A percentile compares a stretch with the other conserved stretches of the same genome.
These are phyloP conservation scores for Curvularia eragrostidis DNA, from an alignment of 2,329 filamentous ascomycete genomes.

Conservation along the genomic window DNA sequence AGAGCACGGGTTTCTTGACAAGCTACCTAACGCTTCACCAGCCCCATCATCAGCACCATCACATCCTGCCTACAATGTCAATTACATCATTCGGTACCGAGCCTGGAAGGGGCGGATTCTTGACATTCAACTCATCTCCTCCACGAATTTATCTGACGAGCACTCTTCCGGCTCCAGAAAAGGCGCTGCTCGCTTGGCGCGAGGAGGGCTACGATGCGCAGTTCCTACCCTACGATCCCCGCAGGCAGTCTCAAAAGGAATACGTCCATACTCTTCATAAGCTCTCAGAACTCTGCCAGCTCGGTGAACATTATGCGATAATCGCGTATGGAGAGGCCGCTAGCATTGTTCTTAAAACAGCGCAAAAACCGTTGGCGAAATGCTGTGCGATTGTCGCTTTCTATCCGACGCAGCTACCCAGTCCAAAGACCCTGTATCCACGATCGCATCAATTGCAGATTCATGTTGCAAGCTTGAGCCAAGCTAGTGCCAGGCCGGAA, in stretches of 20 bases:
- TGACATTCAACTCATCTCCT: constrained; percentile 47
- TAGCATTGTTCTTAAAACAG: constrained; percentile 48
- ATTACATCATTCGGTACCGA: constrained; percentile 34
- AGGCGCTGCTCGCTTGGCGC: constrained; percentile 49
- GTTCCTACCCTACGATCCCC: constrained; percentile 46
- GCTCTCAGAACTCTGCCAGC: constrained; percentile 50
- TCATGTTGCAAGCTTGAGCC: constrained; percentile 51
- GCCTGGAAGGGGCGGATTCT: constrained; percentile 38
- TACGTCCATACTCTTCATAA: constrained; percentile 45
- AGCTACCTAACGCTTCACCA: neutral
- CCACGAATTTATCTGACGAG: constrained; percentile 52
- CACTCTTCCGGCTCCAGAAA: constrained; percentile 47
- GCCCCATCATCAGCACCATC: neutral
- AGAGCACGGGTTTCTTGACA: neutral
- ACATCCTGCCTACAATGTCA: constrained; percentile 29
- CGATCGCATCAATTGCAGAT: constrained; percentile 47
- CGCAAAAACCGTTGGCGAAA: constrained; percentile 51
- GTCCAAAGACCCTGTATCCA: constrained; percentile 49
- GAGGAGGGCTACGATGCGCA: constrained; percentile 54
- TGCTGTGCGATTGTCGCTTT: constrained; percentile 52
- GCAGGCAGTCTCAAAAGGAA: constrained; percentile 26
- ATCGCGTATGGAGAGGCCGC: constrained; percentile 53
- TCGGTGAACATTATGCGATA: constrained; percentile 47
- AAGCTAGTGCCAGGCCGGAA: constrained; percentile 35
- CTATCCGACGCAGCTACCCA: constrained; percentile 51